phyloP scores from a whole-genome alignment of 768 basidiomycete species.

The Pleurotus eryngii region DNA sequence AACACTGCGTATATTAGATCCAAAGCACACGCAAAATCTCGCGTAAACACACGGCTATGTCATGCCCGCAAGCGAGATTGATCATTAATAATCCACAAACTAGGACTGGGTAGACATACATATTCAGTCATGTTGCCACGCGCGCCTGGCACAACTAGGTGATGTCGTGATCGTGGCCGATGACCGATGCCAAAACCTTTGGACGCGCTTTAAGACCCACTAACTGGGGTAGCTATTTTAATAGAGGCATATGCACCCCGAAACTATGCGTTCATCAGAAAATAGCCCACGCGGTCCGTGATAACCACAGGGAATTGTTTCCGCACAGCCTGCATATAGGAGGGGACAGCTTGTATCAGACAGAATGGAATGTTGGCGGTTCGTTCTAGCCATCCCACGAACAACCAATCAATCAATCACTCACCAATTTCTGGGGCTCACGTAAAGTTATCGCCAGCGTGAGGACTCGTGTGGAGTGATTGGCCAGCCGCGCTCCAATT shows the following conservation, averaged over 20 bases:
- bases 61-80: no score
- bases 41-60: no score
- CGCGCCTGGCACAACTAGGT: background rate
- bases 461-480: slow-evolving; percentile 2
- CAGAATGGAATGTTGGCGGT: background rate
- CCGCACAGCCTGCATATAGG: background rate
- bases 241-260: slow-evolving; percentile 3
- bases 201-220: background rate
- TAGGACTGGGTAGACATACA: no score
- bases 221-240: background rate
- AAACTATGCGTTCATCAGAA: background rate
- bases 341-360: background rate
- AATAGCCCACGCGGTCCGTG: background rate
- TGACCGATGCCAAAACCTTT: slow-evolving; percentile 1
- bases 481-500: background rate
- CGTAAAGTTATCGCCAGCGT: background rate
- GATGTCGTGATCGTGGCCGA: slow-evolving; percentile 4
- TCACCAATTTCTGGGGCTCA: background rate
- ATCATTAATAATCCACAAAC: no score
- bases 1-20: no score
- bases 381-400: background rate
- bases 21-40: no score
- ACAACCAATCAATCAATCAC: background rate
- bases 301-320: background rate
- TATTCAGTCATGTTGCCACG: no score